Conservation (phyloP, 148 eudicot species). For the Bassia scoparia region DNA sequence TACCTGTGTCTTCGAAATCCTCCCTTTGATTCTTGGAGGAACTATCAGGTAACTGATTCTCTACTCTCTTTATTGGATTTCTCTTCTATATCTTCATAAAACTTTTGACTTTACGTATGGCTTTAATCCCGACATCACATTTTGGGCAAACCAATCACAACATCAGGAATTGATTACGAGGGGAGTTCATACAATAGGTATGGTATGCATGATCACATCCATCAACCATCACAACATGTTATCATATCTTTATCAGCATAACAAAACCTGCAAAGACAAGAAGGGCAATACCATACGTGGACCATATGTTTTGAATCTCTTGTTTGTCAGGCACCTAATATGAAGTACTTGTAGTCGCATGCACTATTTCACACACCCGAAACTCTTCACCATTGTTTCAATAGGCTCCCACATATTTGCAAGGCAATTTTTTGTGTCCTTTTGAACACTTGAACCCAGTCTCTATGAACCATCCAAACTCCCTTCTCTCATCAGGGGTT, state of each 20-base stretch:
- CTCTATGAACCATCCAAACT: conserved; percentile 37
- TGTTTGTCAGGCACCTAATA: conserved; percentile 59
- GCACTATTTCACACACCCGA: conserved; percentile 55
- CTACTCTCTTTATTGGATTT: conserved; percentile 29
- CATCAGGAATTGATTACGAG: conserved; percentile 50
- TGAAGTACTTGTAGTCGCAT: conserved; percentile 70
- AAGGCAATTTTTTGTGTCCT: conserved; percentile 31
- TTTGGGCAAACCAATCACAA: conserved; percentile 79
- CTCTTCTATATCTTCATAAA: conserved; percentile 39
- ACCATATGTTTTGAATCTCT: conserved; percentile 54
- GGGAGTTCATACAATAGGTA: conserved; percentile 84
- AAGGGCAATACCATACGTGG: conserved; percentile 91
- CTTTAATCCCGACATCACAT: conserved; percentile 57
- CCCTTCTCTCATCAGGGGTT: conserved; percentile 37
- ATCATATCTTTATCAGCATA: conserved; percentile 68
- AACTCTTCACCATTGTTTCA: conserved; percentile 42
- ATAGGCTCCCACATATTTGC: conserved; percentile 52
- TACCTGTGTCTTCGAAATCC: conserved; percentile 23
- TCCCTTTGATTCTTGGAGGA: conserved; percentile 19
- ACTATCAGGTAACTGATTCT: conserved; percentile 9
- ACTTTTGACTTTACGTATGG: conserved; percentile 49
- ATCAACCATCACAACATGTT: conserved; percentile 75
- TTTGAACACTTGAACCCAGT: conserved; percentile 35
- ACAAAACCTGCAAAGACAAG: conserved; percentile 86
- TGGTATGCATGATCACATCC: conserved; percentile 92